phyloP scores from a whole-genome alignment of 2,329 filamentous ascomycete genomes.

The Aureobasidium sp. region DNA sequence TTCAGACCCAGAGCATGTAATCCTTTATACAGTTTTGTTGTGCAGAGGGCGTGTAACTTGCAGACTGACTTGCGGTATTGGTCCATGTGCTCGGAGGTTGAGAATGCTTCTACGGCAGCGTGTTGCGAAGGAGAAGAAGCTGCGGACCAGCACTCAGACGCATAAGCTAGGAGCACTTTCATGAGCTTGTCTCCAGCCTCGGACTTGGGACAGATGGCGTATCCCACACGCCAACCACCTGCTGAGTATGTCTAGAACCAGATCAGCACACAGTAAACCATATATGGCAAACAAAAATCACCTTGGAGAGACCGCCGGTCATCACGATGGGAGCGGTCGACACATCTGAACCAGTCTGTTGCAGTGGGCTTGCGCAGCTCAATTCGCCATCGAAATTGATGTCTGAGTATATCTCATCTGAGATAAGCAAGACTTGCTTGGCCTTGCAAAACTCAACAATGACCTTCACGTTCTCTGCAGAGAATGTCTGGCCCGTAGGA shows the following conservation, averaged over 20 bases:
- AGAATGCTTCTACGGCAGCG: not conserved
- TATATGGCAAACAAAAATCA: not conserved
- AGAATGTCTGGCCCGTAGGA: not conserved
- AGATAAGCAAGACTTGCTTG: not conserved
- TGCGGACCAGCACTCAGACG: not conserved
- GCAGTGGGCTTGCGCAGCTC: not conserved
- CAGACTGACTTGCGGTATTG: not conserved
- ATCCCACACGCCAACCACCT: not conserved
- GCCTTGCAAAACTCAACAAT: not conserved
- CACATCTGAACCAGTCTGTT: too few species aligned
- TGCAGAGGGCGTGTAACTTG: not conserved
- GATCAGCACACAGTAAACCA: not conserved
- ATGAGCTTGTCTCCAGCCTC: not conserved
- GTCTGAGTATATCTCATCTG: not conserved
- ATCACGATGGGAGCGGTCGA: too few species aligned
- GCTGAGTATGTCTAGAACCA: not conserved
- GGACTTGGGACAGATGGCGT: not conserved
- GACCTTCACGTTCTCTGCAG: not conserved
- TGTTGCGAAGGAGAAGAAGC: not conserved
- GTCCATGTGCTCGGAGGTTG: not conserved
- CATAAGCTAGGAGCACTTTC: not conserved
- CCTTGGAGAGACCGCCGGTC: not conserved
- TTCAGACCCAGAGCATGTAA: not conserved
- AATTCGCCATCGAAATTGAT: not conserved
- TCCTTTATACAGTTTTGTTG: not conserved